Conservation (phyloP, 2,329 filamentous ascomycete species). For the Zymoseptoria pseudotritici region DNA sequence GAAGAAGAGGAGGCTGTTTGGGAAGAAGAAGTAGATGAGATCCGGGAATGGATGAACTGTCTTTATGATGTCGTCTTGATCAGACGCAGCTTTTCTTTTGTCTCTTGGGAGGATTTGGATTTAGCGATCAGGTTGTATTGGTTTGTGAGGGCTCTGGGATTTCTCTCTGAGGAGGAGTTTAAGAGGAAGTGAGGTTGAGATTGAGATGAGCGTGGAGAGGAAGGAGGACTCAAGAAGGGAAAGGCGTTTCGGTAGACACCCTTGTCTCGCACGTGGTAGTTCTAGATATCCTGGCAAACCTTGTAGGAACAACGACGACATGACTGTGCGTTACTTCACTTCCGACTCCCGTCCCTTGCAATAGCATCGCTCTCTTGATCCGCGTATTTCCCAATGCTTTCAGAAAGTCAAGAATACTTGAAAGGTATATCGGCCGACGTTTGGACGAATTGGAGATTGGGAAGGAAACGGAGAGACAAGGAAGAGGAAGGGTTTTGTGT, state of each 20-base stretch:
- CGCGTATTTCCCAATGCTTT: neutral
- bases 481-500: no score
- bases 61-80: neutral
- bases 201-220: neutral
- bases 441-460: no score
- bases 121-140: neutral
- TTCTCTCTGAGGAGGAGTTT: neutral
- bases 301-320: neutral
- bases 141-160: neutral
- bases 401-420: no score
- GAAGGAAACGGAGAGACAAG: no score
- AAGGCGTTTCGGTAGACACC: neutral
- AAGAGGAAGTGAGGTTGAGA: neutral
- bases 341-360: neutral
- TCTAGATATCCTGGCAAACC: neutral
- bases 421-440: no score
- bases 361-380: neutral
- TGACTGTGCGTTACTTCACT: neutral
- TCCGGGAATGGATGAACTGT: neutral
- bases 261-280: neutral
- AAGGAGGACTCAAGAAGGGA: neutral
- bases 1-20: conserved; percentile 24
- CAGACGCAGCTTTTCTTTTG: neutral
- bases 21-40: conserved; percentile 13
- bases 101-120: neutral